A percentile compares a stretch with the other conserved stretches of the same genome.
phyloP scores from a whole-genome alignment of 2,329 filamentous ascomycete species.

The Botrytis squamosa region DNA sequence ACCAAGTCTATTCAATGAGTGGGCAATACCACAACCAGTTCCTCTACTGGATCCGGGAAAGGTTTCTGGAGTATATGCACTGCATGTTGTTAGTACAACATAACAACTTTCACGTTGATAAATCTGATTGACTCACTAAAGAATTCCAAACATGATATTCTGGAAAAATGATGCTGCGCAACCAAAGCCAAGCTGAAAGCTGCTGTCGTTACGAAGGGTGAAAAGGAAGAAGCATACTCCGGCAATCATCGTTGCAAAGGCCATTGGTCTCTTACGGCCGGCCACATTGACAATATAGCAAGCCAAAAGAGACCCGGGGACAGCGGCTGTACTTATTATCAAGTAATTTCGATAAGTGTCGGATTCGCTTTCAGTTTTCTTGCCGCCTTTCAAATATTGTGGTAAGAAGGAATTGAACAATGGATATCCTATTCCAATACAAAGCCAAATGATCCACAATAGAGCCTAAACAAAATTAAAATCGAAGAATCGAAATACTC shows the following conservation, averaged over 20 bases:
- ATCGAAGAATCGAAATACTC: too few species aligned
- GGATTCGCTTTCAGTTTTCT: slow-evolving; percentile 42
- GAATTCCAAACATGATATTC: slow-evolving; percentile 74
- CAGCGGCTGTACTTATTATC: slow-evolving; percentile 73
- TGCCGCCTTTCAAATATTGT: slow-evolving; percentile 70
- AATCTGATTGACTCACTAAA: slow-evolving; percentile 50
- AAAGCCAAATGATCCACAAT: slow-evolving; percentile 79
- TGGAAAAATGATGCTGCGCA: slow-evolving; percentile 70
- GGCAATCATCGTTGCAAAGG: slow-evolving; percentile 63
- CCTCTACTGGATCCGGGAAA: slow-evolving; percentile 72
- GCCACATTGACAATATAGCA: slow-evolving; percentile 70
- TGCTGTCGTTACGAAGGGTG: slow-evolving; percentile 54
- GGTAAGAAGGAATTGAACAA: slow-evolving; percentile 91
- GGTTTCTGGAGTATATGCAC: slow-evolving; percentile 71
- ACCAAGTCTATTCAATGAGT: slow-evolving; percentile 66
- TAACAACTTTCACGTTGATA: not conserved
- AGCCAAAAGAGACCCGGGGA: slow-evolving; percentile 74
- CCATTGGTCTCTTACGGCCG: slow-evolving; percentile 72
- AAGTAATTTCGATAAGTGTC: slow-evolving; percentile 76
- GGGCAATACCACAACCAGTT: slow-evolving; percentile 70
- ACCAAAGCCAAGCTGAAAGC: slow-evolving; percentile 62
- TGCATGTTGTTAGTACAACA: slow-evolving; percentile 8
- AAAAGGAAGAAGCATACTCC: slow-evolving; percentile 71
- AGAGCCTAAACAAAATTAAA: slow-evolving; percentile 36
- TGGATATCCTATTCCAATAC: slow-evolving; percentile 82